Percentiles rank a stretch among this genome's conserved stretches.
phyloP scores from a whole-genome alignment of 768 basidiomycete species.

The Psilocybe azurescens region DNA sequence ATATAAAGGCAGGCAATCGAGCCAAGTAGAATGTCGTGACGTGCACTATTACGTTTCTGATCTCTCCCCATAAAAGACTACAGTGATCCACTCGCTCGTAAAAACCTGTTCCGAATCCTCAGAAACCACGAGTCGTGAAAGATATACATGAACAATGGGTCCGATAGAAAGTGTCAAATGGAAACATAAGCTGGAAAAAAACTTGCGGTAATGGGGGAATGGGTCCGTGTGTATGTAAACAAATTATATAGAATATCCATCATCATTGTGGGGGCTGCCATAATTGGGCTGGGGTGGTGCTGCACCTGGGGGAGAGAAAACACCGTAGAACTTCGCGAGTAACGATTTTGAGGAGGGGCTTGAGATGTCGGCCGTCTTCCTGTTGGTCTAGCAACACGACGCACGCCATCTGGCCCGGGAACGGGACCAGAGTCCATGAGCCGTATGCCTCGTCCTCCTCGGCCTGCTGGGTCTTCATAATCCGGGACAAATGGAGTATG shows the following conservation, averaged over 20 bases:
- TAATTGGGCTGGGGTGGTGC: conserved; percentile 60
- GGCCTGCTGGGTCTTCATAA: conserved; percentile 34
- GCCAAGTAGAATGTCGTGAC: conserved; percentile 15
- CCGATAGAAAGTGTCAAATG: conserved; percentile 28
- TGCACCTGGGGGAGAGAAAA: conserved; percentile 72
- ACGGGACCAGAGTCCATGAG: conserved; percentile 87
- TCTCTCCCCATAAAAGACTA: conserved; percentile 15
- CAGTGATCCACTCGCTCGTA: conserved; percentile 19
- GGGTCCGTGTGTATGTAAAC: conserved; percentile 24
- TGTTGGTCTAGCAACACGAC: conserved; percentile 72
- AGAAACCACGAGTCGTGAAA: conserved; percentile 17
- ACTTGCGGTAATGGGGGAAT: conserved; percentile 12
- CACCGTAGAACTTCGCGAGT: conserved; percentile 63
- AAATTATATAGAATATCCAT: conserved; percentile 23
- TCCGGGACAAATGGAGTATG: conserved; percentile 41
- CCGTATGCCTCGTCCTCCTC: conserved; percentile 66
- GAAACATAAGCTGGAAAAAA: conserved; percentile 21
- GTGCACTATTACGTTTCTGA: conserved; percentile 20
- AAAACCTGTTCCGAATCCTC: conserved; percentile 16
- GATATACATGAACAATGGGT: conserved; percentile 23
- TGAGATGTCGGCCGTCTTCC: conserved; percentile 67
- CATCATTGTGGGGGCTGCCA: conserved; percentile 24
- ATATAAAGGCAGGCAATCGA: conserved; percentile 13
- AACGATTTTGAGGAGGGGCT: conserved; percentile 66
- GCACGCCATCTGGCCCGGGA: conserved; percentile 76